A percentile compares a stretch with the other conserved stretches of the same genome.
Conservation (phyloP, 176 grass and related monocot genomes). For the Oryza glumipatula region DNA sequence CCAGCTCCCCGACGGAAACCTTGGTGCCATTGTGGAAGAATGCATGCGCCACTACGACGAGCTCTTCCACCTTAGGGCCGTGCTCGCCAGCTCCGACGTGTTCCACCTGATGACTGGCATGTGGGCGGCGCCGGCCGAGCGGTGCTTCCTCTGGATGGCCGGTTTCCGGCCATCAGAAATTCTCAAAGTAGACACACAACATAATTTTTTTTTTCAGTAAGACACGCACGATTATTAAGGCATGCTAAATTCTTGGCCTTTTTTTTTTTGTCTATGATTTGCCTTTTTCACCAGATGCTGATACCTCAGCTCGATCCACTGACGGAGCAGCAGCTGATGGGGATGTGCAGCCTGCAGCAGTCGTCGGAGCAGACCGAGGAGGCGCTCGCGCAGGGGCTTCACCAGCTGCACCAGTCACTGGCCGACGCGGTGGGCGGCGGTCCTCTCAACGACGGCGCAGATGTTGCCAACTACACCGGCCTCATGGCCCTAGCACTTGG, state of each 20-base stretch:
- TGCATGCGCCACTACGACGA: constrained; percentile 79
- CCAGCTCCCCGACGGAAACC: constrained; percentile 58
- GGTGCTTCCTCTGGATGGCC: constrained; percentile 96
- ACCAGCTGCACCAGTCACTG: constrained; percentile 71
- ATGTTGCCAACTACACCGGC: constrained; percentile 58
- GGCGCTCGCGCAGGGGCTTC: constrained; percentile 76
- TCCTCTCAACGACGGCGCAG: constrained; percentile 49
- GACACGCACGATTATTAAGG: background rate
- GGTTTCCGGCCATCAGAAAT: constrained; percentile 93
- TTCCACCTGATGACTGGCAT: constrained; percentile 88
- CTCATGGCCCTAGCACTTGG: constrained; percentile 71
- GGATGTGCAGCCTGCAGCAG: constrained; percentile 73
- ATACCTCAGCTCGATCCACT: constrained; percentile 79
- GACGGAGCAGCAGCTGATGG: constrained; percentile 79
- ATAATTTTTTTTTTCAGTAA: background rate
- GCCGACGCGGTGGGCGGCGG: constrained; percentile 60
- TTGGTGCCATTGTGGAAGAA: constrained; percentile 60
- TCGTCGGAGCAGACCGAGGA: constrained; percentile 85
- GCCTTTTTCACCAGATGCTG: constrained; percentile 61
- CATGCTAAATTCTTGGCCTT: background rate
- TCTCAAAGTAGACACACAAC: constrained; percentile 55
- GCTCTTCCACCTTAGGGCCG: constrained; percentile 71
- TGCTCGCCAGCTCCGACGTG: constrained; percentile 68
- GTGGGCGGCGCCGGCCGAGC: constrained; percentile 77
- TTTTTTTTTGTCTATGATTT: background rate